phyloP scores from a whole-genome alignment of 805 yeast species.

The Danielozyma ontarioensis region DNA sequence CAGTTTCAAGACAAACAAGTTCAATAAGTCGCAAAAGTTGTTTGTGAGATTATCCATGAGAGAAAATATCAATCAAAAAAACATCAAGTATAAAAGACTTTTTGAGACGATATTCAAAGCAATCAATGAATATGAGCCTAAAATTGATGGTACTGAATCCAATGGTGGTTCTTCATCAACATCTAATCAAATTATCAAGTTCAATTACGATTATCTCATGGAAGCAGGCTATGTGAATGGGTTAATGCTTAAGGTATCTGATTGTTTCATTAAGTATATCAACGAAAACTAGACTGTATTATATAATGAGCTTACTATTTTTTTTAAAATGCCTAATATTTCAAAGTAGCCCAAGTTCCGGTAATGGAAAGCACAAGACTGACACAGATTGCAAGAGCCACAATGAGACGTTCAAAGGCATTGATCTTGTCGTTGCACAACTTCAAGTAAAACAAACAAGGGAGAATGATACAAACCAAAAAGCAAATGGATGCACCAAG shows the following conservation, averaged over 20 bases:
- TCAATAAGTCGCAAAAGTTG: slow-evolving; percentile 16
- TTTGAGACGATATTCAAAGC: slow-evolving; percentile 23
- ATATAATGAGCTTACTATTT: background rate
- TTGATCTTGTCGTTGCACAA: slow-evolving; percentile 13
- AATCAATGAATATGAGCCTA: slow-evolving; percentile 3
- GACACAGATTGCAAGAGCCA: slow-evolving; percentile 5
- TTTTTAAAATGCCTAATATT: background rate
- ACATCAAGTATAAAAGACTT: slow-evolving; percentile 31
- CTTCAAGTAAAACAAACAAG: slow-evolving; percentile 58
- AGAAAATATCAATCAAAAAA: slow-evolving; percentile 32
- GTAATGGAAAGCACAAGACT: slow-evolving; percentile 11
- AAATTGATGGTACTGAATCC: too few relatives aligned
- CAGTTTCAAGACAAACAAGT: slow-evolving; percentile 25
- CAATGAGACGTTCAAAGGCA: slow-evolving; percentile 8
- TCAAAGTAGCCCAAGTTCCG: slow-evolving; percentile 12
- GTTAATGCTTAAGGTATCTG: background rate
- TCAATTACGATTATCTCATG: background rate
- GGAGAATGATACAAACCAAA: slow-evolving; percentile 72
- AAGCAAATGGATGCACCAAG: slow-evolving; percentile 80
- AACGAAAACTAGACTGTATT: background rate
- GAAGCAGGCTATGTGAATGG: background rate
- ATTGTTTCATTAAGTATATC: background rate
- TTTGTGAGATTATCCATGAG: slow-evolving; percentile 26
- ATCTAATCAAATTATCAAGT: background rate
- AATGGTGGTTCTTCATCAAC: too few relatives aligned